A percentile compares a stretch with the other conserved stretches of the same genome.
Evolutionary conservation across 208 protist species (phyloP).

Genomic region (Acanthamoeba triangularis): DNA sequence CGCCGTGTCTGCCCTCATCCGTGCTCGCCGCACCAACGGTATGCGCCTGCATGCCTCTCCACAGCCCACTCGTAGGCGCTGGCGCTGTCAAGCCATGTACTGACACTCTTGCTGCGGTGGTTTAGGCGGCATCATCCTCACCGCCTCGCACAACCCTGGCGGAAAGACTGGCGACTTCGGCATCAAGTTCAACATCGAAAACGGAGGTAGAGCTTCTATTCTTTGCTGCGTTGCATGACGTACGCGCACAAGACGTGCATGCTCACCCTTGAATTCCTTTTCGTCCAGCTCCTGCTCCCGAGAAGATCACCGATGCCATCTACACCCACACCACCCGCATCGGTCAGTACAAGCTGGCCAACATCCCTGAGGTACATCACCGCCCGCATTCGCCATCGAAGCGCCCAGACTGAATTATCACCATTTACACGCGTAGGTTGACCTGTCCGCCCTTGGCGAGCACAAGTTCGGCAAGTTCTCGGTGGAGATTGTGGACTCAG

Average conservation of each 20-base stretch:
- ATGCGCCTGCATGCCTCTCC: neutral
- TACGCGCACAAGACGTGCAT: neutral
- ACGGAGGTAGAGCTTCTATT: slow-evolving; percentile 93
- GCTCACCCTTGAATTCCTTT: too few species aligned
- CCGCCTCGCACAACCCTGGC: slow-evolving; percentile 99
- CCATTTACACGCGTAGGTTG: slow-evolving; percentile 60
- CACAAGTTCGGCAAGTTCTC: slow-evolving; percentile 87
- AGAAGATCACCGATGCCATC: slow-evolving; percentile 96
- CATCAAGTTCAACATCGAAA: slow-evolving; percentile 99
- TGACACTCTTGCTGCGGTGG: neutral
- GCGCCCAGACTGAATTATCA: neutral
- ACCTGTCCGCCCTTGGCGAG: slow-evolving; percentile 84
- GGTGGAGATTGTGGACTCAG: slow-evolving; percentile 96
- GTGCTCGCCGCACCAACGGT: slow-evolving; percentile 89
- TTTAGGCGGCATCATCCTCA: slow-evolving; percentile 97
- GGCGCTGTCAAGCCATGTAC: neutral
- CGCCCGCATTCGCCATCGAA: neutral
- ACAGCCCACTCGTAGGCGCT: neutral
- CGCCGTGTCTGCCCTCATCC: slow-evolving; percentile 96
- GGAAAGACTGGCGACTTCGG: slow-evolving; percentile 98
- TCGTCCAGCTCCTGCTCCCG: slow-evolving; percentile 93
- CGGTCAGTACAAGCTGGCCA: slow-evolving; percentile 88
- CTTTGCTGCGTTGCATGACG: neutral
- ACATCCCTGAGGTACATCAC: slow-evolving; percentile 84
- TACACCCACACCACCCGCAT: slow-evolving; percentile 93